phyloP scores from a whole-genome alignment of 1,139 yeast genomes.

The Pichia sp. region DNA sequence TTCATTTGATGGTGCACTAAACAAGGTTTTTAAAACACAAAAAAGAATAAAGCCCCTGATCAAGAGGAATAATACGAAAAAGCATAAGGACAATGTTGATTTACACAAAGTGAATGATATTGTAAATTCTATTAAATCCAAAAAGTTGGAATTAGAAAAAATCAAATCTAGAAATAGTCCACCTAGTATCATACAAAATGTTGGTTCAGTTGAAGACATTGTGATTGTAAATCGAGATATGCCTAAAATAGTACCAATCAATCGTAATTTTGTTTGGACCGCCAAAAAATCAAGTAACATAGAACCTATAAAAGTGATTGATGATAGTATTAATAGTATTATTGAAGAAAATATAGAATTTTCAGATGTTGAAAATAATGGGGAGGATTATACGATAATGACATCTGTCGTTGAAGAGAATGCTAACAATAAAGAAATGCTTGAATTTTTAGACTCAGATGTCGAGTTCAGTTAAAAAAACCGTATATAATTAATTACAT shows the following conservation, averaged over 20 bases:
- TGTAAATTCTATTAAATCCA: neutral
- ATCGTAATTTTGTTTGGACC: neutral
- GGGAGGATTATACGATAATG: neutral
- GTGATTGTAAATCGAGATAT: constrained; percentile 3
- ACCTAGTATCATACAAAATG: no score
- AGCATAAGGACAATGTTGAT: neutral
- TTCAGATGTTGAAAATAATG: neutral
- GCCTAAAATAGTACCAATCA: constrained; percentile 1
- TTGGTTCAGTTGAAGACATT: constrained; percentile 5
- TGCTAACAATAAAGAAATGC: constrained; percentile 1
- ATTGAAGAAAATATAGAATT: neutral
- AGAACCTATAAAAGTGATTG: neutral
- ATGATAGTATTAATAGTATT: neutral
- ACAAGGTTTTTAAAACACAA: constrained; percentile 2
- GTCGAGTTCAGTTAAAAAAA: constrained; percentile 11
- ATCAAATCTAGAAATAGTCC: no score
- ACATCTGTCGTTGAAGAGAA: constrained; percentile 3
- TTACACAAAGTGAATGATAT: neutral
- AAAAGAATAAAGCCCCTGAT: constrained; percentile 5
- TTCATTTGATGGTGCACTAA: constrained; percentile 12
- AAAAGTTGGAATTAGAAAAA: no score
- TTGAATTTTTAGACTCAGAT: constrained; percentile 20
- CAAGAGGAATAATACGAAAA: neutral
- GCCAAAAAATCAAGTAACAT: no score
- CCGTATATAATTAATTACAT: neutral